A percentile compares a stretch with the other conserved stretches of the same genome.
phyloP scores from a whole-genome alignment of 169 alveolate species.

The Cryptosporidium sp. region DNA sequence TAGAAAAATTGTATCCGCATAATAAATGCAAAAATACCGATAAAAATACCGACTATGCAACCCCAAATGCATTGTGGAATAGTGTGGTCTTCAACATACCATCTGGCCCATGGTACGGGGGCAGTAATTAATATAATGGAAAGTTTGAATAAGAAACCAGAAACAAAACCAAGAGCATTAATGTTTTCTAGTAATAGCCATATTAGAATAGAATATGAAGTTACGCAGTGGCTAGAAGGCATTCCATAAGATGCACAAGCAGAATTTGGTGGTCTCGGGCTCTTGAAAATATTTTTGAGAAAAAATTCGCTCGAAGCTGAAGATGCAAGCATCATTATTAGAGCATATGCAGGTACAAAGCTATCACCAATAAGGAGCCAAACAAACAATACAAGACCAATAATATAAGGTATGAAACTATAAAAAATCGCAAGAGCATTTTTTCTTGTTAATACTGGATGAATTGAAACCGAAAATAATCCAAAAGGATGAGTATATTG shows the following conservation, averaged over 20 bases:
- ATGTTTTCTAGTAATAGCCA: conserved; percentile 75
- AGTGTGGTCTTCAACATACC: conserved; percentile 79
- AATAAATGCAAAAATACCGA: conserved; percentile 65
- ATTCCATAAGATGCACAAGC: conserved; percentile 79
- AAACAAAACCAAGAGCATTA: conserved; percentile 77
- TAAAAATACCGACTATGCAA: conserved; percentile 65
- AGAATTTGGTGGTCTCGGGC: conserved; percentile 78
- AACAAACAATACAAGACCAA: conserved; percentile 56
- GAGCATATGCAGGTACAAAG: conserved; percentile 64
- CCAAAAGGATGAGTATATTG: conserved; percentile 69
- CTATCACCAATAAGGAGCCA: conserved; percentile 66
- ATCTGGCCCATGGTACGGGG: conserved; percentile 82
- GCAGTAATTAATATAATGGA: conserved; percentile 72
- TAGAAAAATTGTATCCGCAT: conserved; percentile 61
- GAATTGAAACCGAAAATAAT: conserved; percentile 64
- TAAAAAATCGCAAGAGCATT: conserved; percentile 66
- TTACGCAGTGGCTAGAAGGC: conserved; percentile 80
- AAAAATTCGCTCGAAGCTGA: conserved; percentile 75
- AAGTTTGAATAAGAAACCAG: conserved; percentile 71
- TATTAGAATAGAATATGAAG: conserved; percentile 74
- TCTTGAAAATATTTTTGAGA: conserved; percentile 76
- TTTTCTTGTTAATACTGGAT: conserved; percentile 73
- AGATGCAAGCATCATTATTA: conserved; percentile 69
- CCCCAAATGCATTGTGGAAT: conserved; percentile 78
- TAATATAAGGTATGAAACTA: conserved; percentile 74